phyloP scores from a whole-genome alignment of 2,329 filamentous ascomycete genomes.

The Zymoseptoria brevis region DNA sequence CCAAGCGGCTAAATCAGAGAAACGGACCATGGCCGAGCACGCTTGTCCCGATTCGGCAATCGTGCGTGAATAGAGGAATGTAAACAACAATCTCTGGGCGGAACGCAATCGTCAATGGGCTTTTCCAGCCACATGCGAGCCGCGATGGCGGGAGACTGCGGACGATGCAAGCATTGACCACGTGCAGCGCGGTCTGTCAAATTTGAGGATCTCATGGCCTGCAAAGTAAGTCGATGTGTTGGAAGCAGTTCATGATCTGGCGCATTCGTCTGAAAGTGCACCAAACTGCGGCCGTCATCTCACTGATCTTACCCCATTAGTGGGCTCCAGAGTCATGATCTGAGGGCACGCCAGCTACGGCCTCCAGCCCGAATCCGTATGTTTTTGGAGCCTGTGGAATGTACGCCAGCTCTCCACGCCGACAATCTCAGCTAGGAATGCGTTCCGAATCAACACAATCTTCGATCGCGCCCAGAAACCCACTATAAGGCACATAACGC shows the following conservation, averaged over 20 bases:
- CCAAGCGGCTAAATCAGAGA: too few relatives aligned
- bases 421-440: constrained; percentile 15
- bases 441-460: constrained; percentile 10
- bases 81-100: background rate
- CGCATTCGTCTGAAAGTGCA: too few relatives aligned
- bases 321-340: background rate
- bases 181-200: background rate
- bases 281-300: background rate
- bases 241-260: background rate
- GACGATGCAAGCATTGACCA: background rate
- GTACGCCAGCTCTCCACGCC: background rate
- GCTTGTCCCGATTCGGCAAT: background rate
- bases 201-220: background rate
- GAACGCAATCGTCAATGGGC: background rate
- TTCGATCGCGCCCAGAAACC: constrained; percentile 10
- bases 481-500: constrained; percentile 16
- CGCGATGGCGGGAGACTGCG: background rate
- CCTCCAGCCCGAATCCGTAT: background rate
- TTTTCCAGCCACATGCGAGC: background rate
- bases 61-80: background rate
- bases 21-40: background rate
- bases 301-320: background rate
- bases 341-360: too few relatives aligned
- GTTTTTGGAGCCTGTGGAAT: background rate
- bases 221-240: background rate